Evolutionary conservation across 208 protist species (phyloP), one percentile per base, ranked within the genome.

Genomic region (Crithidia sp.): DNA sequence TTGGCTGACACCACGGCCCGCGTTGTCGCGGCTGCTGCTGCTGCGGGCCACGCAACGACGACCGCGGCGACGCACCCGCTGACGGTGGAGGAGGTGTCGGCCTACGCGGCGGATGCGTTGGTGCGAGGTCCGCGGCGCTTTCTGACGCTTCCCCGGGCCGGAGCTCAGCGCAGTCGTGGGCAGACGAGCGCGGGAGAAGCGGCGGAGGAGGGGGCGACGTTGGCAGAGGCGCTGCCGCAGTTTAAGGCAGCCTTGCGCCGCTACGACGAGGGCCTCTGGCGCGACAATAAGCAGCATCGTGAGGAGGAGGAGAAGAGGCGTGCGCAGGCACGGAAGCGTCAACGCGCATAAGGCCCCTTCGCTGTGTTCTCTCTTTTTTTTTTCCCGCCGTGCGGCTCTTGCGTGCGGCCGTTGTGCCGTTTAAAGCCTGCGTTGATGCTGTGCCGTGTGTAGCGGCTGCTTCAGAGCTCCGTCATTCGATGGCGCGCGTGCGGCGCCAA

Each of bases 181-280:
- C 10, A 28, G 53, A 59, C 28, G 28, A n/a, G 12, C 66, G 19
- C 44, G 28, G 44, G 19, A 44, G 44, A 39, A 6, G 53, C 1
- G 40, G 72, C 45, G 9, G 73, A 67, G 58, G 40, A 57, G 36
- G 56, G 43, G 17, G 70, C 76, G 57, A 74, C 74, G 17, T 49
- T 90, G 14, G 78, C 72, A n/a, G 84, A 91, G 49, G 81, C 84
- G 1, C 57, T 88, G 12, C 54, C 37, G 39, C 61, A 81, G 50
- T 95, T 93, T 63, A 74, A 83, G 60, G 58, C 74, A 6, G 85
- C 83, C 13, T 62, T 95, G 71, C 82, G 82, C 17, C 76, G 76
- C 40, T 95, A 91, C 56, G 86, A 84, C 16, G 91, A 91, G 65
- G 76, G 55, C 28, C 77, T 93, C n/a, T 91, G 86, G 83, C 79